Evolutionary conservation across 139 green algal genomes (phyloP).

Genomic region (Chlamydomonas sp.): DNA sequence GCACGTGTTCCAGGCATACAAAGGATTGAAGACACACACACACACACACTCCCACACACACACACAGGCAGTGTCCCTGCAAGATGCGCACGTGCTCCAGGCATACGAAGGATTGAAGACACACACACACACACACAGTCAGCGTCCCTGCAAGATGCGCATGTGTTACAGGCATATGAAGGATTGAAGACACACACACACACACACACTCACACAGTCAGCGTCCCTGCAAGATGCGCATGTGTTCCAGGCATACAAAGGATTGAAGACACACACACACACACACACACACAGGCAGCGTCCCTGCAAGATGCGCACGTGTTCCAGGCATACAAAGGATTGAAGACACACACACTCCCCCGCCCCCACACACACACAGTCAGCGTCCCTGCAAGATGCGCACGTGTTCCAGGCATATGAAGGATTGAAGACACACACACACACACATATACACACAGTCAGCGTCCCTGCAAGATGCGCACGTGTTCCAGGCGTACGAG

Average conservation of each 20-base stretch:
- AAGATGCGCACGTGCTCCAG: too few relatives aligned
- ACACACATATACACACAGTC: constrained; percentile 3
- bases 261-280: constrained; percentile 84
- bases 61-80: too few relatives aligned
- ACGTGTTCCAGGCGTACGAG: constrained; percentile 72
- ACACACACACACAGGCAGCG: too few relatives aligned
- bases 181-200: neutral
- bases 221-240: constrained; percentile 16
- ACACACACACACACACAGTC: too few relatives aligned
- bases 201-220: neutral
- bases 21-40: neutral
- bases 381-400: constrained; percentile 41
- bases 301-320: too few relatives aligned
- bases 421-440: neutral
- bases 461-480: constrained; percentile 19
- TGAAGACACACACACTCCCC: too few relatives aligned
- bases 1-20: constrained; percentile 36
- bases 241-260: constrained; percentile 75
- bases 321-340: too few relatives aligned
- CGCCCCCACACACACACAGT: too few relatives aligned
- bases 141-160: constrained; percentile 44
- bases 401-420: constrained; percentile 38
- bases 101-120: too few relatives aligned
- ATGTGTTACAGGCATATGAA: constrained; percentile 33
- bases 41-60: too few relatives aligned